These are phyloP conservation scores for Pisolithus microcarpus DNA, from an alignment of 768 basidiomycete species.

Conservation along the genomic window DNA sequence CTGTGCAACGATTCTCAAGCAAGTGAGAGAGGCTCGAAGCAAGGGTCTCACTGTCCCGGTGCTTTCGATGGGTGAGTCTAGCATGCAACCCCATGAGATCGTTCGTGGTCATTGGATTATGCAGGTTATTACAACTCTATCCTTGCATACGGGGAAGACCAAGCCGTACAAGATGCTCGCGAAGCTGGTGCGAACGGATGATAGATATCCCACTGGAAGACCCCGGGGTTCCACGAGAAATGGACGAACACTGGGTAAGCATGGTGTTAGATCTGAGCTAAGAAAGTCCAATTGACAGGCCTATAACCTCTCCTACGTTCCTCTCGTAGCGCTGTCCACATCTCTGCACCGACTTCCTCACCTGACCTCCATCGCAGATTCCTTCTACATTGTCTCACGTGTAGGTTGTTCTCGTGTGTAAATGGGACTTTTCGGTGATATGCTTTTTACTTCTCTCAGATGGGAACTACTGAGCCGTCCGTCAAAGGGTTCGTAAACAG, in stretches of 20 bases:
- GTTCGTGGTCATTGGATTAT: conserved; percentile 3
- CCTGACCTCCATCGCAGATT: conserved; percentile 87
- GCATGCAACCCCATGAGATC: background rate
- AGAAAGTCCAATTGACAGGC: background rate
- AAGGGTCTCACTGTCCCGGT: conserved; percentile 79
- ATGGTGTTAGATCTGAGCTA: background rate
- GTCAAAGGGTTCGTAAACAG: conserved; percentile 61
- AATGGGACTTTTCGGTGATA: no score
- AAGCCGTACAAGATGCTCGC: conserved; percentile 81
- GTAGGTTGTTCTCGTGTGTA: conserved; percentile 30
- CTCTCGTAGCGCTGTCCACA: conserved; percentile 92
- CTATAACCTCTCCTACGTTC: conserved; percentile 84
- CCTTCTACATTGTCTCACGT: conserved; percentile 95
- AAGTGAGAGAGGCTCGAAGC: conserved; percentile 69
- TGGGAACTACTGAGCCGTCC: conserved; percentile 97
- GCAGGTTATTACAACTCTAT: conserved; percentile 97
- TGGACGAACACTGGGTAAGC: conserved; percentile 75
- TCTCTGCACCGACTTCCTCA: conserved; percentile 82
- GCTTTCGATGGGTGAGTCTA: conserved; percentile 77
- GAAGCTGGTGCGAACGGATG: conserved; percentile 93
- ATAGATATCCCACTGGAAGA: conserved; percentile 98
- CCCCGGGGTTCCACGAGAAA: conserved; percentile 81
- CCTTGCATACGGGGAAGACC: conserved; percentile 91
- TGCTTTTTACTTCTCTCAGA: conserved; percentile 42
- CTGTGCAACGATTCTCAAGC: conserved; percentile 54